Percentiles rank a stretch among this genome's conserved stretches.
These are phyloP conservation scores for Fusarium xylarioides DNA, from an alignment of 2,329 filamentous ascomycete species.

Conservation along the genomic window DNA sequence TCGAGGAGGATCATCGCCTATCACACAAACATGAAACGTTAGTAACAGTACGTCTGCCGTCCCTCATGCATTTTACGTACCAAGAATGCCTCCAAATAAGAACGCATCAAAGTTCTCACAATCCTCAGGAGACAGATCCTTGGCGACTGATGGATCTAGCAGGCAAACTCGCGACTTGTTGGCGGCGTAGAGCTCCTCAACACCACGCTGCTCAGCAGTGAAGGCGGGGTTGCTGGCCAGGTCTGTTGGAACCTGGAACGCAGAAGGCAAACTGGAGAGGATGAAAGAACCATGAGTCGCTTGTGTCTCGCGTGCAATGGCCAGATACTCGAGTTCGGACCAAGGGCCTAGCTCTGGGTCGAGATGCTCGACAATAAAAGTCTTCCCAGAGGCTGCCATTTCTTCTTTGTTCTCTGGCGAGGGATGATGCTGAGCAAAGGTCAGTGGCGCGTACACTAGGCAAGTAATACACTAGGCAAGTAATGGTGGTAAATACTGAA, in stretches of 20 bases:
- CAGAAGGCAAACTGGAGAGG: slow-evolving; percentile 80
- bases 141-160: slow-evolving; percentile 83
- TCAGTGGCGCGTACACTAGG: slow-evolving; percentile 12
- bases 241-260: slow-evolving; percentile 70
- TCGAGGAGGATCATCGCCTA: slow-evolving; percentile 92
- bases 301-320: slow-evolving; percentile 84
- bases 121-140: slow-evolving; percentile 86
- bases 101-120: slow-evolving; percentile 87
- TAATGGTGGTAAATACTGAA: slow-evolving; percentile 13
- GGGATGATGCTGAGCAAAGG: slow-evolving; percentile 5
- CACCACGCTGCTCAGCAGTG: slow-evolving; percentile 76
- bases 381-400: slow-evolving; percentile 64
- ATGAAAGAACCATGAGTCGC: slow-evolving; percentile 75
- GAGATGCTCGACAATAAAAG: slow-evolving; percentile 95
- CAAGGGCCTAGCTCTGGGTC: slow-evolving; percentile 93
- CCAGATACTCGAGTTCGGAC: slow-evolving; percentile 92
- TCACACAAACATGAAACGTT: slow-evolving; percentile 19
- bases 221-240: slow-evolving; percentile 68
- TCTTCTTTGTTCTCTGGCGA: slow-evolving; percentile 26
- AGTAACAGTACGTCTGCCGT: slow-evolving; percentile 3
- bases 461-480: slow-evolving; percentile 10
- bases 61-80: slow-evolving; percentile 57
- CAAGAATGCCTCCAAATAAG: slow-evolving; percentile 94
- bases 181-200: slow-evolving; percentile 82
- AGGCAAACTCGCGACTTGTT: slow-evolving; percentile 84